Evolutionary conservation across 2,329 filamentous ascomycete species (phyloP).

Genomic region (Fusarium lateritium): DNA sequence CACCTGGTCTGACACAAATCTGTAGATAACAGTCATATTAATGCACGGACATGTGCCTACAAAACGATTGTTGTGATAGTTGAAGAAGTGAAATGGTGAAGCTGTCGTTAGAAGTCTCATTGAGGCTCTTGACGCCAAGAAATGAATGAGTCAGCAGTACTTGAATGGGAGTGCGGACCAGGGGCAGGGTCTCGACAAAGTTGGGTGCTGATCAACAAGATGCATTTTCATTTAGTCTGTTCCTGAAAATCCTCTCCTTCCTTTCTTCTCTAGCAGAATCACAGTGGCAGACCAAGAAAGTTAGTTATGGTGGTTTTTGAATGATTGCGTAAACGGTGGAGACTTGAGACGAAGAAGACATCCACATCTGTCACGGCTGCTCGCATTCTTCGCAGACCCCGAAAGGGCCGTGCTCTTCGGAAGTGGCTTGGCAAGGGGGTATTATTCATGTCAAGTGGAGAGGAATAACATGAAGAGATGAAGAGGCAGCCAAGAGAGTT

Average conservation of each 20-base stretch:
- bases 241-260: constrained; percentile 26
- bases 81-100: constrained; percentile 6
- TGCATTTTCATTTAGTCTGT: constrained; percentile 13
- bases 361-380: constrained; percentile 29
- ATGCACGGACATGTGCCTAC: neutral
- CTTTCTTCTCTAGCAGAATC: neutral
- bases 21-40: neutral
- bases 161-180: constrained; percentile 24
- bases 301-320: constrained; percentile 18
- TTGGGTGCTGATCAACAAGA: constrained; percentile 16
- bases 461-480: neutral
- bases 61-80: neutral
- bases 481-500: constrained; percentile 39
- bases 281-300: constrained; percentile 10
- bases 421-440: constrained; percentile 34
- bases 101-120: constrained; percentile 10
- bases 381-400: constrained; percentile 44
- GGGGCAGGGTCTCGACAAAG: constrained; percentile 4
- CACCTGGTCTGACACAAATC: neutral
- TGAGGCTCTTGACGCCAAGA: constrained; percentile 8
- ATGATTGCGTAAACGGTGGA: constrained; percentile 40
- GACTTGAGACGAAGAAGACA: constrained; percentile 16
- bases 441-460: constrained; percentile 16
- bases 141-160: constrained; percentile 17
- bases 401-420: constrained; percentile 42